phyloP scores from a whole-genome alignment of 345 rosid genomes.

The Ceriops tagal region DNA sequence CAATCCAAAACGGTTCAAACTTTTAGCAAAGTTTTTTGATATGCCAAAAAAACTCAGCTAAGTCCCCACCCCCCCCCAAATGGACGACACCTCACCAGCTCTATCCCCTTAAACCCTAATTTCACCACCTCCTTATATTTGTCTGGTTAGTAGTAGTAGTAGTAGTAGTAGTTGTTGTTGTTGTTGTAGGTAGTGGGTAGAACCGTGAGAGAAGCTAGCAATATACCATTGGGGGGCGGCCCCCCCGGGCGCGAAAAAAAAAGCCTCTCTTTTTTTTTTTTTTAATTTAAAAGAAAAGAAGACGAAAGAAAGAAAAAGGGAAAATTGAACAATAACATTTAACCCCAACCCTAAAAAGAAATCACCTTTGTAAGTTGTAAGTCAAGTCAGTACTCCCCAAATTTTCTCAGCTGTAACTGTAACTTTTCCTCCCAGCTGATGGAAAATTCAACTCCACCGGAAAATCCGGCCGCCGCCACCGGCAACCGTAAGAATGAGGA shows the following conservation, averaged over 20 bases:
- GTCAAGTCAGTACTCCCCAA: neutral
- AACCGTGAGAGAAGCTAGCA: neutral
- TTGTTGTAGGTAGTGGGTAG: no score
- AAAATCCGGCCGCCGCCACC: conserved; percentile 15
- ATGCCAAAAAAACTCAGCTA: conserved; percentile 24
- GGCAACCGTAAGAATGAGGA: conserved; percentile 22
- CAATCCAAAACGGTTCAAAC: neutral
- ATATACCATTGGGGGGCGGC: no score
- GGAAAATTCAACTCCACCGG: conserved; percentile 39
- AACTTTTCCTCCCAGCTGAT: conserved; percentile 21
- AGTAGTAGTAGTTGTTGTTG: no score
- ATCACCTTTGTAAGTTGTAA: conserved; percentile 16
- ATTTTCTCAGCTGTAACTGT: conserved; percentile 18
- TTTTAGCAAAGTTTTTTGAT: neutral
- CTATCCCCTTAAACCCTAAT: conserved; percentile 29
- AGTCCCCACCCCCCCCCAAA: conserved; percentile 17
- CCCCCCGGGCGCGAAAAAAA: no score
- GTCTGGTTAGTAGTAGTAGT: neutral
- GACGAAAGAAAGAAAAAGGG: neutral
- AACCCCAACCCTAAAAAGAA: conserved; percentile 17
- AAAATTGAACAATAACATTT: conserved; percentile 5
- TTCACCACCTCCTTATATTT: conserved; percentile 13
- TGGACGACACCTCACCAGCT: conserved; percentile 7
- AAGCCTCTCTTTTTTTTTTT: no score
- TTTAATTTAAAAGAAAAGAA: neutral